A percentile compares a stretch with the other conserved stretches of the same genome.
phyloP scores from a whole-genome alignment of 2,329 filamentous ascomycete species.

The Leptographium radiaticola region DNA sequence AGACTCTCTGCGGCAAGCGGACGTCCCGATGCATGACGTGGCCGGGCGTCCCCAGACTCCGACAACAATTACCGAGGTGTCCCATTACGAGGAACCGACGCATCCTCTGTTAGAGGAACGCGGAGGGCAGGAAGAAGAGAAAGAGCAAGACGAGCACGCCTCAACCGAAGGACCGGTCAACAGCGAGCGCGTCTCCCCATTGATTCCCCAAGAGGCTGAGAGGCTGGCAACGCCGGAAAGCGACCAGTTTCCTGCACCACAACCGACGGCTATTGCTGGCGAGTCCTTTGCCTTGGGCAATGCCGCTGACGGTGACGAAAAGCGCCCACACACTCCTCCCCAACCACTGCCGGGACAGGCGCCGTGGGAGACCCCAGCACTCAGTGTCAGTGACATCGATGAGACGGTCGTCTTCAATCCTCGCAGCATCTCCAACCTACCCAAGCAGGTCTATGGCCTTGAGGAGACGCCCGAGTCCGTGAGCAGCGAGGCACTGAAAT shows the following conservation, averaged over 20 bases:
- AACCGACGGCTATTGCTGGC: not conserved
- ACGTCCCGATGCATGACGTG: not conserved
- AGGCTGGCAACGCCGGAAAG: not conserved
- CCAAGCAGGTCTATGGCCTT: conserved; percentile 17
- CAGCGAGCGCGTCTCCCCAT: not conserved
- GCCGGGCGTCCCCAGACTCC: conserved; percentile 1
- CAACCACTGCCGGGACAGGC: not conserved
- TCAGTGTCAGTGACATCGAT: conserved; percentile 6
- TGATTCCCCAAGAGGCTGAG: not conserved
- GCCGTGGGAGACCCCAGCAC: not conserved
- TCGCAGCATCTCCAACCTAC: conserved; percentile 19
- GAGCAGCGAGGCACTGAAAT: conserved; percentile 22
- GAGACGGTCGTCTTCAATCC: conserved; percentile 13
- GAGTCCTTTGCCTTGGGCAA: not conserved
- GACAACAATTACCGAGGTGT: not conserved
- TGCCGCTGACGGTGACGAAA: not conserved
- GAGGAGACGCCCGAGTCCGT: conserved; percentile 21
- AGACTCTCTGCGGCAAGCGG: not conserved
- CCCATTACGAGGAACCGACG: not conserved
- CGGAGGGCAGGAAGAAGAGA: not conserved
- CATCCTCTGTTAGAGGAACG: not conserved
- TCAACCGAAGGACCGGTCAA: not conserved
- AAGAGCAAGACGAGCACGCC: not conserved
- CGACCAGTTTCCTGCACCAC: not conserved
- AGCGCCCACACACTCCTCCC: not conserved